phyloP scores from a whole-genome alignment of 2,329 filamentous ascomycete genomes.

The Cadophora malorum region DNA sequence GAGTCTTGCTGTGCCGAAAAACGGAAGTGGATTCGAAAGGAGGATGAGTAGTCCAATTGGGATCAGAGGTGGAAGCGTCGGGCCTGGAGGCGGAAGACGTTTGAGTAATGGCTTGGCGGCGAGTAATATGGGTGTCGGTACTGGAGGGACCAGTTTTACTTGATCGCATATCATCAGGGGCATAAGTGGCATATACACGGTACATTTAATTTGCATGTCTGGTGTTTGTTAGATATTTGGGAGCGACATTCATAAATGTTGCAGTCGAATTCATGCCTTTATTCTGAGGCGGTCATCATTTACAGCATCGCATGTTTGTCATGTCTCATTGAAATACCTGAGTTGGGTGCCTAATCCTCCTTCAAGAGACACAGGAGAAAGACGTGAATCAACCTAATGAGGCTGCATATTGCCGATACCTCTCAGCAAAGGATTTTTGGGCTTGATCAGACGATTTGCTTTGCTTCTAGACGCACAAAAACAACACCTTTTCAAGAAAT shows the following conservation, averaged over 20 bases:
- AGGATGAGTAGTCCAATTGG: constrained; percentile 44
- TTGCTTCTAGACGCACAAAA: no score
- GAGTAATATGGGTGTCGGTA: constrained; percentile 43
- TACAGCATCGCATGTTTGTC: background rate
- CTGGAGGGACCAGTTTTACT: constrained; percentile 43
- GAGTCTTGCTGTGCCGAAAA: constrained; percentile 1
- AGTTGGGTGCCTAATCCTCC: no score
- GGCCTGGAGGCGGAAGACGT: constrained; percentile 42
- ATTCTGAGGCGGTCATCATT: background rate
- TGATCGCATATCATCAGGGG: constrained; percentile 21
- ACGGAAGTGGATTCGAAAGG: constrained; percentile 28
- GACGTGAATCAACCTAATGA: no score
- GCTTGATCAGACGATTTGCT: no score
- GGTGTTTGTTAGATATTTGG: background rate
- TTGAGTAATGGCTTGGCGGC: constrained; percentile 45
- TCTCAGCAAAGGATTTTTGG: no score
- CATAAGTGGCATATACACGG: background rate
- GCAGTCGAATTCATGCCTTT: background rate
- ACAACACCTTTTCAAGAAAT: no score
- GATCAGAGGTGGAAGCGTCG: constrained; percentile 40
- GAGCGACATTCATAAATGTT: background rate
- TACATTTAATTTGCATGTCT: background rate
- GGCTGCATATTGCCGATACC: no score
- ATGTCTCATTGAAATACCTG: background rate
- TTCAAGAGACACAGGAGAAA: no score